Evolutionary conservation across 164 flowering plant genomes (phyloP).

Genomic region (Litsea cubeba): DNA sequence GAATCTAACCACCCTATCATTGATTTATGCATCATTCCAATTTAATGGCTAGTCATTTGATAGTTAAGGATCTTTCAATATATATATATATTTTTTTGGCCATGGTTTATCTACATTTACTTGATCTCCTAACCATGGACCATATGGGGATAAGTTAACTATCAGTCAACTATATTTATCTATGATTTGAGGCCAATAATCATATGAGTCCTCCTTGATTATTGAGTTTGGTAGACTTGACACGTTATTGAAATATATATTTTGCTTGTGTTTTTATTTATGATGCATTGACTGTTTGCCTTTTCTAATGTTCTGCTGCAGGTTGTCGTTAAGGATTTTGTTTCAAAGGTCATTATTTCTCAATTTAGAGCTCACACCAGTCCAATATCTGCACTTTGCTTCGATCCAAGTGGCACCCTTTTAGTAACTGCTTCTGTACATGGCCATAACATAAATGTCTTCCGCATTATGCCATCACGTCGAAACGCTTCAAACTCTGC

Average conservation of each 20-base stretch:
- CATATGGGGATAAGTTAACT: not conserved
- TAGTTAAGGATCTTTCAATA: not conserved
- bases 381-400: conserved; percentile 88
- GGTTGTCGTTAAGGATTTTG: conserved; percentile 85
- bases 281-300: not conserved
- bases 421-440: conserved; percentile 86
- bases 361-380: conserved; percentile 93
- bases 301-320: conserved; percentile 24
- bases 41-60: too few relatives aligned
- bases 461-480: conserved; percentile 75
- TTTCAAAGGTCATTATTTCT: conserved; percentile 64
- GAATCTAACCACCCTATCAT: too few relatives aligned
- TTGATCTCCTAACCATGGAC: not conserved
- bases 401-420: conserved; percentile 93
- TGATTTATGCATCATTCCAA: too few relatives aligned
- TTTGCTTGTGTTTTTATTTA: not conserved
- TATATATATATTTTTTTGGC: too few relatives aligned
- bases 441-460: conserved; percentile 89
- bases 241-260: not conserved
- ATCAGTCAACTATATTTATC: not conserved
- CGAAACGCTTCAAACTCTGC: conserved; percentile 44
- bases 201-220: not conserved
- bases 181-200: not conserved
- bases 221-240: not conserved
- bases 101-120: not conserved